Percentiles rank a stretch among this genome's conserved stretches.
Conservation (phyloP, 306 rosid genomes). For the Oemleria cerasiformis region DNA sequence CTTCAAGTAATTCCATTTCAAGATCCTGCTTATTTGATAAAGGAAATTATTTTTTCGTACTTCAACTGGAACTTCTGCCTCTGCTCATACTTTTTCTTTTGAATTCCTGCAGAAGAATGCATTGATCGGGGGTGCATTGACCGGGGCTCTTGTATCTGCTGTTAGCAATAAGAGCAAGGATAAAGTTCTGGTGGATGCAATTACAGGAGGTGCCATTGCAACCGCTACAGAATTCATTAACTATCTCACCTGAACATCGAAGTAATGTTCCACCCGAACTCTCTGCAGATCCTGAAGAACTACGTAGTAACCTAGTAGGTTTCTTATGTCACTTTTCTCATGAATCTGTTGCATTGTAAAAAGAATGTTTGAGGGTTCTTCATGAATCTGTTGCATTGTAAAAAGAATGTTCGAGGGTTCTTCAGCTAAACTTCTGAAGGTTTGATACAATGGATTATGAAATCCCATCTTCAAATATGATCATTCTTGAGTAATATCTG, state of each 20-base stretch:
- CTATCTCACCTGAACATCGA: conserved; percentile 57
- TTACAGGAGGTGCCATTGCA: conserved; percentile 89
- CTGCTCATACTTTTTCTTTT: conserved; percentile 10
- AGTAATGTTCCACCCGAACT: neutral
- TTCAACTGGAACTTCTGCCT: conserved; percentile 19
- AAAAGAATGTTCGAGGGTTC: conserved; percentile 7
- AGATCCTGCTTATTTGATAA: neutral
- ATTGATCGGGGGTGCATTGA: conserved; percentile 78
- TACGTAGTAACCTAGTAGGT: neutral
- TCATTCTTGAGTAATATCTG: neutral
- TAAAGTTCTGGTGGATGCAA: conserved; percentile 58
- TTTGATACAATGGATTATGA: conserved; percentile 5
- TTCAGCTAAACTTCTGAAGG: conserved; percentile 13
- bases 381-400: conserved; percentile 1
- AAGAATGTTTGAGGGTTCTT: conserved; percentile 7
- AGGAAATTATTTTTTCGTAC: neutral
- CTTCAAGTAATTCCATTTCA: conserved; percentile 1
- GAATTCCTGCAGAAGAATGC: conserved; percentile 75
- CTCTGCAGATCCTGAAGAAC: conserved; percentile 2
- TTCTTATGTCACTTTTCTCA: conserved; percentile 4
- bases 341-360: conserved; percentile 6
- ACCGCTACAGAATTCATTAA: conserved; percentile 82
- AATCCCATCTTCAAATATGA: neutral
- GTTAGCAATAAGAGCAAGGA: conserved; percentile 42
- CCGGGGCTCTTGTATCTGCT: conserved; percentile 78